A percentile compares a stretch with the other conserved stretches of the same genome.
Evolutionary conservation across 768 basidiomycete genomes (phyloP).

Genomic region (Podaxis sp.): DNA sequence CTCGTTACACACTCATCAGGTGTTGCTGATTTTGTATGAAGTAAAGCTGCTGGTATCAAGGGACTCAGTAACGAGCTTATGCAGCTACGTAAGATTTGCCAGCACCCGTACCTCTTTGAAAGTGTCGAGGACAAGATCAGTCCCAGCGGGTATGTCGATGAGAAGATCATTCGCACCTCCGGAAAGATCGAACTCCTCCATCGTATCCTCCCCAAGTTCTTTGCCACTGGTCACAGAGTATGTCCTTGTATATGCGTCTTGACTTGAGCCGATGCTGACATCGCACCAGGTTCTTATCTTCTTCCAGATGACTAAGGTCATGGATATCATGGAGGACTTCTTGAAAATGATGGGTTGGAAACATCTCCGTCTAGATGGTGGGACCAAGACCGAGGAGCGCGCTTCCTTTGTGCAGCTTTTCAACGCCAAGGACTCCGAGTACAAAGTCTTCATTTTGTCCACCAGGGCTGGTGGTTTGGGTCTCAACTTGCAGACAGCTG

Average conservation of each 20-base stretch:
- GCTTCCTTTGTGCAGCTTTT: constrained; percentile 81
- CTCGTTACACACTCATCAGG: not conserved
- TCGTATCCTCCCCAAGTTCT: constrained; percentile 93
- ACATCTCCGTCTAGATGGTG: constrained; percentile 91
- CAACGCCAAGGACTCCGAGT: constrained; percentile 86
- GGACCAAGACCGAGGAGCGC: constrained; percentile 94
- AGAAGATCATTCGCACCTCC: constrained; percentile 78
- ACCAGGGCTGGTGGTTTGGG: constrained; percentile 92
- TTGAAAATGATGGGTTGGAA: constrained; percentile 83
- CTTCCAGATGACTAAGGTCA: constrained; percentile 99
- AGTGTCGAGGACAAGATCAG: constrained; percentile 94
- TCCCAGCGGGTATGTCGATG: constrained; percentile 75
- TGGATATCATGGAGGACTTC: constrained; percentile 98
- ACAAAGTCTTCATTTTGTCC: constrained; percentile 89
- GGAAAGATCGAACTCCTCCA: constrained; percentile 94
- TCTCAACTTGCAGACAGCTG: constrained; percentile 93
- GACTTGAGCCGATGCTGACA: constrained; percentile 3
- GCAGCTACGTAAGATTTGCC: constrained; percentile 97
- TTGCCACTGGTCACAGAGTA: constrained; percentile 86
- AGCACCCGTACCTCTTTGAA: constrained; percentile 95
- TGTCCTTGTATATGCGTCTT: constrained; percentile 15
- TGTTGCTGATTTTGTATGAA: constrained; percentile 22
- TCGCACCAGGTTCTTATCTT: constrained; percentile 82
- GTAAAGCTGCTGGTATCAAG: constrained; percentile 76
- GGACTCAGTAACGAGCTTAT: constrained; percentile 93